Evolutionary conservation across 164 flowering plant genomes (phyloP).

Genomic region (Aristolochia contorta): DNA sequence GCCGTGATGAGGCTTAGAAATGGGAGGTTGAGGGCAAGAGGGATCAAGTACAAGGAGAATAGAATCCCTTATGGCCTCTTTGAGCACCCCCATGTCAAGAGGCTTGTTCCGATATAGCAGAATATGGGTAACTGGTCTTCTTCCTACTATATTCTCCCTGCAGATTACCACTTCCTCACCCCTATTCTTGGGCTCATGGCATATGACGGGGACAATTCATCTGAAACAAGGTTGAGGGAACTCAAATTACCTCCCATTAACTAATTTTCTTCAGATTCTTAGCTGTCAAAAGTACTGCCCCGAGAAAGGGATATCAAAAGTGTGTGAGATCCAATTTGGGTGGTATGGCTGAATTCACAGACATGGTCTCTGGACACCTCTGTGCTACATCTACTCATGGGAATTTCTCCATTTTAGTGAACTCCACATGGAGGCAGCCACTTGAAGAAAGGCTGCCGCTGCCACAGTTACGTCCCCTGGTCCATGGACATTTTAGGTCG

Average conservation of each 20-base stretch:
- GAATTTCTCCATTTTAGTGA: slow-evolving; percentile 53
- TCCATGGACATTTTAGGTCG: slow-evolving; percentile 4
- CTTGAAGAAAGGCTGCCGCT: slow-evolving; percentile 23
- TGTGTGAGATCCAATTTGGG: slow-evolving; percentile 53
- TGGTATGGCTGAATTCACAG: slow-evolving; percentile 38
- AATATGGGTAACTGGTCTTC: slow-evolving; percentile 63
- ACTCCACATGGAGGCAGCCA: slow-evolving; percentile 31
- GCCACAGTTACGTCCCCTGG: slow-evolving; percentile 4
- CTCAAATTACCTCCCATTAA: slow-evolving; percentile 33
- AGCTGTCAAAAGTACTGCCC: slow-evolving; percentile 17
- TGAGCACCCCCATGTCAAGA: slow-evolving; percentile 58
- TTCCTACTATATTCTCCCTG: slow-evolving; percentile 35
- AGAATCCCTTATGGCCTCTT: slow-evolving; percentile 47
- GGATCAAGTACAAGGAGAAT: slow-evolving; percentile 45
- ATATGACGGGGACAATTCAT: slow-evolving; percentile 48
- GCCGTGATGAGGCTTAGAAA: slow-evolving; percentile 76
- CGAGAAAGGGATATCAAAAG: slow-evolving; percentile 29
- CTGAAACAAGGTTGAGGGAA: slow-evolving; percentile 48
- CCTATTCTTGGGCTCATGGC: slow-evolving; percentile 78
- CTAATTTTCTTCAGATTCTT: slow-evolving; percentile 42
- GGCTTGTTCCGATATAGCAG: slow-evolving; percentile 79
- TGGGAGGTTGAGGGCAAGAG: slow-evolving; percentile 54
- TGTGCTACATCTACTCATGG: slow-evolving; percentile 52
- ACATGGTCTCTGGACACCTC: slow-evolving; percentile 18
- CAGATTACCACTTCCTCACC: slow-evolving; percentile 43